These are phyloP conservation scores for Pezicula rhizophila DNA, from an alignment of 2,329 filamentous ascomycete species.

Conservation along the genomic window DNA sequence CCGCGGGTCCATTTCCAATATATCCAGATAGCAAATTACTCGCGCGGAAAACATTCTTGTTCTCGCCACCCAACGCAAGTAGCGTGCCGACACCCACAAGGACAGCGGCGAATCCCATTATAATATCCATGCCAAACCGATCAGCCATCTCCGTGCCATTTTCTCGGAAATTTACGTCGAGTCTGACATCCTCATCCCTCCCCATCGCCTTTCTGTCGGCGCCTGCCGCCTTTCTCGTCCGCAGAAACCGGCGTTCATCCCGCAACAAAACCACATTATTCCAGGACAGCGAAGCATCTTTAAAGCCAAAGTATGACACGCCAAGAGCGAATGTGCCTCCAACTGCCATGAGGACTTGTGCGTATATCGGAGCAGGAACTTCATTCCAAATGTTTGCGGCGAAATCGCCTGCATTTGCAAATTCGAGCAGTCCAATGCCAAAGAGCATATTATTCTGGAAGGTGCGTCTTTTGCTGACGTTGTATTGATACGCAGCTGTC, in stretches of 20 bases:
- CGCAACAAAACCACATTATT: constrained; percentile 40
- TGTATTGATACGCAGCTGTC: background rate
- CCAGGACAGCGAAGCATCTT: constrained; percentile 38
- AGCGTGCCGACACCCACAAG: constrained; percentile 45
- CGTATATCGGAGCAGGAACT: constrained; percentile 41
- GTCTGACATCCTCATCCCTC: constrained; percentile 28
- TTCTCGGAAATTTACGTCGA: constrained; percentile 42
- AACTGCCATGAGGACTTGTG: constrained; percentile 44
- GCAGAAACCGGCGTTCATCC: constrained; percentile 32
- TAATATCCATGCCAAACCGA: constrained; percentile 42
- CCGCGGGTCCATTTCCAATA: constrained; percentile 45
- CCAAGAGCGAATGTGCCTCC: constrained; percentile 41
- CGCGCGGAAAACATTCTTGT: constrained; percentile 34
- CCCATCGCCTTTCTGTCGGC: constrained; percentile 11
- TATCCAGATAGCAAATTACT: constrained; percentile 51
- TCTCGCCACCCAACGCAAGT: constrained; percentile 46
- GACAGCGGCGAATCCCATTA: constrained; percentile 43
- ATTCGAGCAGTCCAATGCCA: constrained; percentile 44
- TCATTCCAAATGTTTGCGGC: constrained; percentile 53
- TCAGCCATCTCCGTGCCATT: constrained; percentile 44
- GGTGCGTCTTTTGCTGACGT: background rate
- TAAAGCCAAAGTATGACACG: constrained; percentile 39
- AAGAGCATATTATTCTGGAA: constrained; percentile 28
- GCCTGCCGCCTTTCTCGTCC: constrained; percentile 13
- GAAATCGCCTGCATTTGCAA: constrained; percentile 50